Evolutionary conservation across 306 rosid species (phyloP), one percentile per base, ranked within the genome.

Genomic region (Malus orientalis): DNA sequence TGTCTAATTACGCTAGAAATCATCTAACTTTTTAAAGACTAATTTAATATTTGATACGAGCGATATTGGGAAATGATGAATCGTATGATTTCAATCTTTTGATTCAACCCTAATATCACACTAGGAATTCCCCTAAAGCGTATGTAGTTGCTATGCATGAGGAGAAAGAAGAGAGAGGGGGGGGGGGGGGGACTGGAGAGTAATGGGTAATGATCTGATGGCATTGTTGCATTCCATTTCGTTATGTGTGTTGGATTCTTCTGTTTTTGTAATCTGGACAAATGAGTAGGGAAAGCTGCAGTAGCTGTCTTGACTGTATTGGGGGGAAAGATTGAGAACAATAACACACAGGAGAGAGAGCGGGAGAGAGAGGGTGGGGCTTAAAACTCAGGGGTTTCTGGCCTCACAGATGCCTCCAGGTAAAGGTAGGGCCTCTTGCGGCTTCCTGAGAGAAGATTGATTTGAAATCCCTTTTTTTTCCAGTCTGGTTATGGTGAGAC

Each of bases 251-350:
- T 44, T 61, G 69, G 59, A 61, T 44, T 10, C 42, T 25, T 59
- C 16, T 42, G 76, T 4, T 73, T 58, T 36, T 22, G 19, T 15
- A 73, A 61, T 18, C 29, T 12, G 54, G 22, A 66, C 70, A 19
- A 23, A 8, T n/a, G 54, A n/a, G 44, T 18, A 51, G 58, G 59
- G 51, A 74, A 74, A 74, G 77, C 77, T 60, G 69, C 69, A 60
- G 77, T 42, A 16, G 42, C 77, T 10, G 69, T 4, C 44, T 74
- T 27, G 69, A 74, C 69, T 32, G 16, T 6, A 61, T 73, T 58
- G 68, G 57, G 67, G 20, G 67, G 8, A 29, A 32, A 32, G 18
- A 27, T 36, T 25, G 19, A 23, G 67, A 62, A 14, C 55, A 62
- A 38, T 13, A 29, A 27, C 4, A 1, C 23, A 3, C 12, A 4